These are phyloP conservation scores for Trichophaea hybrida DNA, from an alignment of 2,329 filamentous ascomycete genomes.

Conservation along the genomic window DNA sequence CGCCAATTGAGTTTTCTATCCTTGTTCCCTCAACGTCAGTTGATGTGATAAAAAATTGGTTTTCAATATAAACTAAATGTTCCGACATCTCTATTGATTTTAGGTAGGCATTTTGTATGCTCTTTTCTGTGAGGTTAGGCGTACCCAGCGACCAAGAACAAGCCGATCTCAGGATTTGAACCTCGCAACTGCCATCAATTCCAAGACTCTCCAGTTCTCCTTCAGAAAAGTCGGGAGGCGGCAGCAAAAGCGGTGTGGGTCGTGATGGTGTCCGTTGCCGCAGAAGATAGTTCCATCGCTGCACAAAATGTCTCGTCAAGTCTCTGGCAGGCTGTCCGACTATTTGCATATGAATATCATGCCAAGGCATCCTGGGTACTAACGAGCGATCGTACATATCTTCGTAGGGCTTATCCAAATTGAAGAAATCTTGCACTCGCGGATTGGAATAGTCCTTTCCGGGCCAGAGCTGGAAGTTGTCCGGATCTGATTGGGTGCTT, in stretches of 20 bases:
- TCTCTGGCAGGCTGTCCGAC: slow-evolving; percentile 91
- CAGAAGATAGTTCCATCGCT: slow-evolving; percentile 94
- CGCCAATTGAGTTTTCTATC: slow-evolving; percentile 85
- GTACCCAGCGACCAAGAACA: slow-evolving; percentile 85
- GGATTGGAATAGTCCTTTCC: slow-evolving; percentile 98
- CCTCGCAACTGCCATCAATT: slow-evolving; percentile 84
- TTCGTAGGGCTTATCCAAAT: slow-evolving; percentile 83
- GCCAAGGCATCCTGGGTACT: slow-evolving; percentile 93
- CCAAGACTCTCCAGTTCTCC: slow-evolving; percentile 78
- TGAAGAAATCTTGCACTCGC: slow-evolving; percentile 86
- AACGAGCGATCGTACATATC: slow-evolving; percentile 94
- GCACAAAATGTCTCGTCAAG: slow-evolving; percentile 87
- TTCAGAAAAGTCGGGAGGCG: slow-evolving; percentile 77
- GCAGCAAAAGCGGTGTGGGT: slow-evolving; percentile 82
- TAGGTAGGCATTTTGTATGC: slow-evolving; percentile 89
- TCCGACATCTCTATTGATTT: slow-evolving; percentile 91
- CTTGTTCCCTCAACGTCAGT: slow-evolving; percentile 75
- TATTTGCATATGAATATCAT: slow-evolving; percentile 95
- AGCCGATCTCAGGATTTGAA: slow-evolving; percentile 86
- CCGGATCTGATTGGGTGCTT: slow-evolving; percentile 60
- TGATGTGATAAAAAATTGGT: slow-evolving; percentile 95
- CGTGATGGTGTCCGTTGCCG: slow-evolving; percentile 84
- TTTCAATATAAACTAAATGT: slow-evolving; percentile 97
- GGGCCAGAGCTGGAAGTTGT: slow-evolving; percentile 90
- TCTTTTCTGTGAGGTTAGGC: slow-evolving; percentile 68